These are phyloP conservation scores for Sugiyamaella sp. DNA, from an alignment of 1,139 yeast species.

Conservation along the genomic window DNA sequence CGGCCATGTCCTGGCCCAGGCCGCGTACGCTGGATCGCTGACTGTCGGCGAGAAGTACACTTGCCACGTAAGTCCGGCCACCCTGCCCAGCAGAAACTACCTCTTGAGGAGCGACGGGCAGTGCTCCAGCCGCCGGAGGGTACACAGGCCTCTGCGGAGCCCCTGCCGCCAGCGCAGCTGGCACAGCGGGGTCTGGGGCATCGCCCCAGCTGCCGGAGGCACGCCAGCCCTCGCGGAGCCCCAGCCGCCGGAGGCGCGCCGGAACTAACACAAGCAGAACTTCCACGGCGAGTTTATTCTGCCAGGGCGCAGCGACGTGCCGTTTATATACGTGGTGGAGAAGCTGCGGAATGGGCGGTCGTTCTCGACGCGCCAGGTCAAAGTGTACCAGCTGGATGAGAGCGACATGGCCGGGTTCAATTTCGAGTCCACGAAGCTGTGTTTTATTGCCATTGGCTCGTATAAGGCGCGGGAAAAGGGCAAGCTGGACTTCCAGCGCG, in stretches of 20 bases:
- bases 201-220: too few relatives aligned
- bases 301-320: slow-evolving; percentile 38
- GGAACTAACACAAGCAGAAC: slow-evolving; percentile 28
- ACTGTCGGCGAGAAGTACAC: slow-evolving; percentile 34
- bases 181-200: too few relatives aligned
- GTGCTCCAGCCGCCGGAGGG: too few relatives aligned
- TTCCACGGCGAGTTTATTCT: slow-evolving; percentile 40
- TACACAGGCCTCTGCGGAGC: too few relatives aligned
- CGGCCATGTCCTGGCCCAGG: slow-evolving; percentile 42
- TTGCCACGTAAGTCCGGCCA: slow-evolving; percentile 34
- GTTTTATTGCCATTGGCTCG: slow-evolving; percentile 37
- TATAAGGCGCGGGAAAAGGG: slow-evolving; percentile 35
- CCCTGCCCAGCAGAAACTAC: too few relatives aligned
- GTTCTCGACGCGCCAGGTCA: slow-evolving; percentile 37
- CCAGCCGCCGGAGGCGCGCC: too few relatives aligned
- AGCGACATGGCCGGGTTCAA: slow-evolving; percentile 27
- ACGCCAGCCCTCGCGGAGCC: too few relatives aligned
- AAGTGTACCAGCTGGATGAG: slow-evolving; percentile 37
- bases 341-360: slow-evolving; percentile 37
- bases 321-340: slow-evolving; percentile 39
- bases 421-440: slow-evolving; percentile 31
- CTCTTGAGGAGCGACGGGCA: too few relatives aligned
- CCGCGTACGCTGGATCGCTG: slow-evolving; percentile 36
- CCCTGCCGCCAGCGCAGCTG: too few relatives aligned
- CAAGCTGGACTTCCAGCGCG: slow-evolving; percentile 33